These are phyloP conservation scores for Aspergillus floridensis DNA, from an alignment of 2,329 filamentous ascomycete genomes.

Conservation along the genomic window DNA sequence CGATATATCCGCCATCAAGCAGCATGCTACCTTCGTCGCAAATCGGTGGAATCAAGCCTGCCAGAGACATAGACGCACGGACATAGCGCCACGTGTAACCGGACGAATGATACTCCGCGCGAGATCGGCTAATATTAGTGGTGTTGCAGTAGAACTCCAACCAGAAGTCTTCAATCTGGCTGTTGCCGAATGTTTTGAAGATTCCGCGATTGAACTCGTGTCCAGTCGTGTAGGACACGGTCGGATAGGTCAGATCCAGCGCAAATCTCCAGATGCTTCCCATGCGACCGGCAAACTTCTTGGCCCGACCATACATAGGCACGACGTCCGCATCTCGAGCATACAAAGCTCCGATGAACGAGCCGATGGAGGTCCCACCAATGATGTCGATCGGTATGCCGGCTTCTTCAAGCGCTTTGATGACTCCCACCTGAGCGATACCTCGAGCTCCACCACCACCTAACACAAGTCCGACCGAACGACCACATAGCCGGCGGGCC, in stretches of 20 bases:
- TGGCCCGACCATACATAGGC: constrained; percentile 92
- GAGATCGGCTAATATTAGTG: constrained; percentile 94
- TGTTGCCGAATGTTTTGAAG: constrained; percentile 96
- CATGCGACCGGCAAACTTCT: constrained; percentile 99
- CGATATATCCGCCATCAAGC: constrained; percentile 92
- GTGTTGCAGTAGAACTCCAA: constrained; percentile 99
- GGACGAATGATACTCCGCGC: constrained; percentile 88
- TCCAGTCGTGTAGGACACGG: constrained; percentile 93
- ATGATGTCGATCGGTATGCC: constrained; percentile 95
- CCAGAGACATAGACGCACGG: constrained; percentile 92
- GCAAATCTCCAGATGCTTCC: constrained; percentile 98
- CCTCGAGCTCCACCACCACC: constrained; percentile 91
- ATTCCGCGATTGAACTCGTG: constrained; percentile 99
- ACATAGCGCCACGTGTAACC: constrained; percentile 98
- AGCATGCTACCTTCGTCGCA: constrained; percentile 98
- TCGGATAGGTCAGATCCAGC: constrained; percentile 91
- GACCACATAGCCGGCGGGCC: constrained; percentile 84
- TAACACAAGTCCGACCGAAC: constrained; percentile 89
- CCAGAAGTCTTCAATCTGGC: constrained; percentile 99
- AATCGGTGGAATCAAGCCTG: constrained; percentile 84
- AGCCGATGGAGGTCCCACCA: constrained; percentile 92
- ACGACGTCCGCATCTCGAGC: constrained; percentile 95
- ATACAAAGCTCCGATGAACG: constrained; percentile 93
- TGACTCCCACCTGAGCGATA: constrained; percentile 89
- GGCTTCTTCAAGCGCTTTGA: constrained; percentile 90